phyloP scores from a whole-genome alignment of 805 yeast species.

The Metschnikowia matae region DNA sequence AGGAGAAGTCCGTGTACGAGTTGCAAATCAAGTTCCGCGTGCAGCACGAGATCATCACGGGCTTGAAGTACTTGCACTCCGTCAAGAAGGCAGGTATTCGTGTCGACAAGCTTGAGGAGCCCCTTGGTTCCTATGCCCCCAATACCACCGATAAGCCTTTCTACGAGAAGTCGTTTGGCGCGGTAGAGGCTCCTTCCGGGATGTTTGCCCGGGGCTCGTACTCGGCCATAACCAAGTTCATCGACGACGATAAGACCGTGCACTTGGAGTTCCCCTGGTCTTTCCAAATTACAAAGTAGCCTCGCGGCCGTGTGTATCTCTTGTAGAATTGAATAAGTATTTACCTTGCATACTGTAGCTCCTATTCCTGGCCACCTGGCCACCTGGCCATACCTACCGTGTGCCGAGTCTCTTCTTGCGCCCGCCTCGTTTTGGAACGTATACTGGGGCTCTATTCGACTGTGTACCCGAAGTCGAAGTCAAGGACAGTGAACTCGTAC shows the following conservation, averaged over 20 bases:
- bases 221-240: conserved; percentile 73
- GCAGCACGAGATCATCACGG: conserved; percentile 89
- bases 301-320: background rate
- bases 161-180: conserved; percentile 53
- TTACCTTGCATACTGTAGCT: background rate
- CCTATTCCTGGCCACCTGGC: too few relatives aligned
- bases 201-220: conserved; percentile 83
- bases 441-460: conserved; percentile 29
- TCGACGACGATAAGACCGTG: conserved; percentile 77
- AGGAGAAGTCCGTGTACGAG: conserved; percentile 72
- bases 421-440: conserved; percentile 26
- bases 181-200: conserved; percentile 89
- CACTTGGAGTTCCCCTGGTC: conserved; percentile 82
- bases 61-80: conserved; percentile 78
- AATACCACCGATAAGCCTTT: conserved; percentile 75
- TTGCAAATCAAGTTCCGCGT: conserved; percentile 73
- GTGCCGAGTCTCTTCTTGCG: conserved; percentile 14
- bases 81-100: conserved; percentile 85
- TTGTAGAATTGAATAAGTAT: background rate
- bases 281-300: conserved; percentile 68
- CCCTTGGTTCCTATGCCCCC: conserved; percentile 89
- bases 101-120: conserved; percentile 82
- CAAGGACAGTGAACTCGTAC: too few relatives aligned
- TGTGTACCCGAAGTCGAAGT: too few relatives aligned
- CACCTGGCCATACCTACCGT: background rate